Evolutionary conservation across 2,329 filamentous ascomycete genomes (phyloP).

Genomic region (Talaromyces verruculosus): DNA sequence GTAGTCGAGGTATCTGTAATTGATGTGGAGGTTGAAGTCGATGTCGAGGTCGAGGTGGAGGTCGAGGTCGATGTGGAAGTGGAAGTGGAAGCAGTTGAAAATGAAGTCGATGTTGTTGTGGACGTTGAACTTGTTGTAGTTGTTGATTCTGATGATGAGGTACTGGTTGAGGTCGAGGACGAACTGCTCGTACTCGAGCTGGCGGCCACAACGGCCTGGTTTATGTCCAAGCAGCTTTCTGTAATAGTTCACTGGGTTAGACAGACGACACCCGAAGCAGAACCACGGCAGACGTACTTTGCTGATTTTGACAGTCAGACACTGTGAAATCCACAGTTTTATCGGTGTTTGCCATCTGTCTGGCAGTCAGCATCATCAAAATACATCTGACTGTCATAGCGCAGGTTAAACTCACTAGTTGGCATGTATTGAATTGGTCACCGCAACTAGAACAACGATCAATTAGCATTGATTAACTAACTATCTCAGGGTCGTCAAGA

Average conservation of each 20-base stretch:
- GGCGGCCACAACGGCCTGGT: background rate
- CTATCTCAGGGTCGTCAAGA: background rate
- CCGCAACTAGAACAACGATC: slow-evolving; percentile 24
- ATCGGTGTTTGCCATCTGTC: slow-evolving; percentile 12
- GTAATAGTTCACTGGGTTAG: background rate
- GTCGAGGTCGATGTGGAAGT: background rate
- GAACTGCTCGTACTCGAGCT: background rate
- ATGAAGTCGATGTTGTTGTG: background rate
- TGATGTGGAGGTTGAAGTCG: background rate
- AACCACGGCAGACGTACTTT: slow-evolving; percentile 9
- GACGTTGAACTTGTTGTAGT: background rate
- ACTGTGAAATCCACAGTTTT: slow-evolving; percentile 2
- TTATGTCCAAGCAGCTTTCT: background rate
- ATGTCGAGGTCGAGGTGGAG: background rate
- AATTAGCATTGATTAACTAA: background rate
- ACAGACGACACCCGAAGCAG: background rate
- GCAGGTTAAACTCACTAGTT: slow-evolving; percentile 19
- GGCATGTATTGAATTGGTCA: slow-evolving; percentile 28
- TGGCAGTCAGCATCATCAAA: background rate
- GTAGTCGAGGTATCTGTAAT: background rate
- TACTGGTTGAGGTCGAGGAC: slow-evolving; percentile 1
- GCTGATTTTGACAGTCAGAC: slow-evolving; percentile 16
- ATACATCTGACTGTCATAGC: no score
- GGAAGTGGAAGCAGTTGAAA: slow-evolving; percentile 7
- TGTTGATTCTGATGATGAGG: slow-evolving; percentile 3